Conservation (phyloP, 495 filamentous ascomycete species). For the Penicillium parvum region DNA sequence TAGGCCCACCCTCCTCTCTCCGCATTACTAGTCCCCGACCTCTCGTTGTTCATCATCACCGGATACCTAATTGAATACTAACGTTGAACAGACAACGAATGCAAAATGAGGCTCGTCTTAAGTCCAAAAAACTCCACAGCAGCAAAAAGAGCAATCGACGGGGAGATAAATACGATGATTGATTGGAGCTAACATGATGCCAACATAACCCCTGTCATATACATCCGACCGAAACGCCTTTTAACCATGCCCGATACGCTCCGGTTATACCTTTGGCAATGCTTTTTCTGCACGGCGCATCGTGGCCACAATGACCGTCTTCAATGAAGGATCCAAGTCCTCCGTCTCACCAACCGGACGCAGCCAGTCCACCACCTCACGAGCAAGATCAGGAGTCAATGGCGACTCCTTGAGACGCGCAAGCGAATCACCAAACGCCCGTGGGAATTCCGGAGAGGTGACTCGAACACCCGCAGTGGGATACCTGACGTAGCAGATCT, state of each 20-base stretch:
- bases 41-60: background rate
- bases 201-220: background rate
- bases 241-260: slow-evolving; percentile 1
- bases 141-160: slow-evolving; percentile 73
- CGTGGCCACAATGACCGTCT: slow-evolving; percentile 60
- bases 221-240: slow-evolving; percentile 22
- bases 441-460: slow-evolving; percentile 66
- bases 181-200: slow-evolving; percentile 11
- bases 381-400: slow-evolving; percentile 39
- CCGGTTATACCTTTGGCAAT: slow-evolving; percentile 19
- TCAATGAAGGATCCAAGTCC: slow-evolving; percentile 61
- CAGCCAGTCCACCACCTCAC: slow-evolving; percentile 57
- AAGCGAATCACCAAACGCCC: slow-evolving; percentile 60
- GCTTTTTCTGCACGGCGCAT: slow-evolving; percentile 37
- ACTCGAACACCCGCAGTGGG: slow-evolving; percentile 62
- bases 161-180: slow-evolving; percentile 44
- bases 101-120: slow-evolving; percentile 66
- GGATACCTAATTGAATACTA: background rate
- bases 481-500: slow-evolving; percentile 66
- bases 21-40: background rate
- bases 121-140: slow-evolving; percentile 70
- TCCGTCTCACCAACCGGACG: slow-evolving; percentile 49
- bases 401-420: slow-evolving; percentile 49
- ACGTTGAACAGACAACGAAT: slow-evolving; percentile 55
- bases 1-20: slow-evolving; percentile 40